Base-by-base conservation (phyloP, 495 filamentous ascomycete genomes). In the Massariosphaeria phaeospora region DNA sequence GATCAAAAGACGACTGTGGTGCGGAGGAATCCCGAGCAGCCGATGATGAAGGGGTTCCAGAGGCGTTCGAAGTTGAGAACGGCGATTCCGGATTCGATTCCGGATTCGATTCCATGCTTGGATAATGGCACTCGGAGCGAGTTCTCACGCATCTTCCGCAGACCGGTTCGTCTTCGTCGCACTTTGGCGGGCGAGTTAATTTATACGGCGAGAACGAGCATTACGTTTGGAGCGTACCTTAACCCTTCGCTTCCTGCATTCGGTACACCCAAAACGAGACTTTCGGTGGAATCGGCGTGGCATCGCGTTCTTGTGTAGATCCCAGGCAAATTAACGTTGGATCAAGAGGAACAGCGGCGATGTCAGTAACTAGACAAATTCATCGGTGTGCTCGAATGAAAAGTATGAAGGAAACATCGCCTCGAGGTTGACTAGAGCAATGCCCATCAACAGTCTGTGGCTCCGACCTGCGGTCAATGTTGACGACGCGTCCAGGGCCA, bases 201-300 rank as follows among this genome's bases (percentile, higher is more conserved):
- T 33, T 44, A 17, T 26, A 44, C 41, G 41, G 18, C 6, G 18
- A 17, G 41, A 44, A 26, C 23, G 41, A 44, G 23, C 23, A 9
- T 44, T 44, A 40, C 36, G 9, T 12, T 44, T 11, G 17, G 5
- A 8, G 11, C 15, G 41, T 44, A 44, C 41, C 41, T 44, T 44
- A 18, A 44, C 41, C 18, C 41, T 44, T 26, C 41, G 41, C 41
- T 17, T 44, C 23, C 23, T 44, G 41, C 41, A 44, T 21, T 24
- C 41, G 10, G 41, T 44, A 44, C 41, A 44, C 15, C 41, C 41
- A 44, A 44, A 44, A 18, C 41, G 41, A 26, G 41, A 44, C 23
- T 44, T 44, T 21, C 17, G 23, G 23, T 44, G 41, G 23, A 44
- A 44, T 26, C 23, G 41, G 15, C 41, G 41, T 21, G 41, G 17